phyloP scores from a whole-genome alignment of 1,139 yeast genomes.

The Magnusiomyces suaveolens region DNA sequence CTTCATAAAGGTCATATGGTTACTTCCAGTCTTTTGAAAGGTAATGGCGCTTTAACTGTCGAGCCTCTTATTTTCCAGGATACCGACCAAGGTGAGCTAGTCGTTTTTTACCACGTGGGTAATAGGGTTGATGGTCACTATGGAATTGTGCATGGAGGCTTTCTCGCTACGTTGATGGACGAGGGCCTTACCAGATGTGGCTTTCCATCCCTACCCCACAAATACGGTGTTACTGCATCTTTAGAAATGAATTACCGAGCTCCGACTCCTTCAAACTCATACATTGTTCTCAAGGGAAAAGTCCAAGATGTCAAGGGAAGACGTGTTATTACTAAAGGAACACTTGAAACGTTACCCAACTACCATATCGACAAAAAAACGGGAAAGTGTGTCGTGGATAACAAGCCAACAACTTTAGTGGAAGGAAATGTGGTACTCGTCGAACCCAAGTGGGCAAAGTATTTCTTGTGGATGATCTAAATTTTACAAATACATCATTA shows the following conservation, averaged over 20 bases:
- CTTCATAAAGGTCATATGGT: slow-evolving; percentile 23
- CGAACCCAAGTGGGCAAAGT: slow-evolving; percentile 27
- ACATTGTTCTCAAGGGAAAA: slow-evolving; percentile 6
- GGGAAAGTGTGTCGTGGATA: not conserved
- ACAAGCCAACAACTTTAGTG: slow-evolving; percentile 17
- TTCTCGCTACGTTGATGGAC: slow-evolving; percentile 14
- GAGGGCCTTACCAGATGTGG: slow-evolving; percentile 14
- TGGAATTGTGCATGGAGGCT: slow-evolving; percentile 11
- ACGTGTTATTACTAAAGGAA: slow-evolving; percentile 10
- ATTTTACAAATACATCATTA: not conserved
- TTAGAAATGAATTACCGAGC: slow-evolving; percentile 11
- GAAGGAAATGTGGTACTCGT: slow-evolving; percentile 22
- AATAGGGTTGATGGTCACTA: slow-evolving; percentile 5
- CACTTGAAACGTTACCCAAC: slow-evolving; percentile 5
- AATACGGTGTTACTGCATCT: slow-evolving; percentile 13
- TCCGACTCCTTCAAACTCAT: slow-evolving; percentile 8
- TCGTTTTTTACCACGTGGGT: slow-evolving; percentile 10
- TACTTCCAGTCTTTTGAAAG: slow-evolving; percentile 23
- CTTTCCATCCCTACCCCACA: slow-evolving; percentile 14
- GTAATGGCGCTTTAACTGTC: slow-evolving; percentile 22
- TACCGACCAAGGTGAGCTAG: slow-evolving; percentile 7
- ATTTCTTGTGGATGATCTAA: slow-evolving; percentile 20
- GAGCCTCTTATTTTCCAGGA: slow-evolving; percentile 25
- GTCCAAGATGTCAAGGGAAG: slow-evolving; percentile 11
- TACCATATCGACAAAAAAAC: not conserved